Conservation (phyloP, 2,329 filamentous ascomycete species). For the Curvularia eragrostidis region DNA sequence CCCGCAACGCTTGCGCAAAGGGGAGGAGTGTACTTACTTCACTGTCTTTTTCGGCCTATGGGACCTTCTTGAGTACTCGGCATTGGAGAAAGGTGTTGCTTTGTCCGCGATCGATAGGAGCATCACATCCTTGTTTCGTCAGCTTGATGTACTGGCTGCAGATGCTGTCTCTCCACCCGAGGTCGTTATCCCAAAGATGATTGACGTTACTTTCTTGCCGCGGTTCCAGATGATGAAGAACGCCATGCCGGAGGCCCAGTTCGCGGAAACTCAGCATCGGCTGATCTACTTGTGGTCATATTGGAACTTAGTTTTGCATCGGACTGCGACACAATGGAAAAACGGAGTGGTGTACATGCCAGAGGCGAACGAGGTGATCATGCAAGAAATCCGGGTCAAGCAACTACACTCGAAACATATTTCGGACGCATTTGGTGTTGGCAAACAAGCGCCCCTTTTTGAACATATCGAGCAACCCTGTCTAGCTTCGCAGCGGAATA, state of each 20-base stretch:
- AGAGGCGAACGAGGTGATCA: constrained; percentile 42
- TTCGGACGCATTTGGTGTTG: constrained; percentile 42
- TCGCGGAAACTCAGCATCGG: constrained; percentile 44
- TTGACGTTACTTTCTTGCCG: constrained; percentile 49
- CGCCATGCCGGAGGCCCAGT: constrained; percentile 26
- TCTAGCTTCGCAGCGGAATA: constrained; percentile 28
- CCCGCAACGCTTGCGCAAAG: constrained; percentile 25
- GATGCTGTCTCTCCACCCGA: constrained; percentile 32
- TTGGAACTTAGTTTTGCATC: constrained; percentile 46
- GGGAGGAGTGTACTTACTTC: constrained; percentile 44
- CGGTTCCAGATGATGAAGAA: constrained; percentile 38
- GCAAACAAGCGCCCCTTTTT: constrained; percentile 43
- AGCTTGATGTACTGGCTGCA: constrained; percentile 43
- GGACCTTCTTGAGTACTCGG: constrained; percentile 46
- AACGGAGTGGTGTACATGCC: constrained; percentile 44
- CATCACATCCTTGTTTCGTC: constrained; percentile 42
- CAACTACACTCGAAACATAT: constrained; percentile 43
- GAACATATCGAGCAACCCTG: constrained; percentile 45
- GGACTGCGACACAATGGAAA: constrained; percentile 38
- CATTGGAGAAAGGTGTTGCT: constrained; percentile 36
- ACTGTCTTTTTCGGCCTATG: constrained; percentile 49
- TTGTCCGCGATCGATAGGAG: constrained; percentile 43
- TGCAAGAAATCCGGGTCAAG: constrained; percentile 44
- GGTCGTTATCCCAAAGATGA: constrained; percentile 41
- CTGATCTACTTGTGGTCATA: constrained; percentile 43